phyloP scores from a whole-genome alignment of 768 basidiomycete genomes.

The Lentinus brumalis region DNA sequence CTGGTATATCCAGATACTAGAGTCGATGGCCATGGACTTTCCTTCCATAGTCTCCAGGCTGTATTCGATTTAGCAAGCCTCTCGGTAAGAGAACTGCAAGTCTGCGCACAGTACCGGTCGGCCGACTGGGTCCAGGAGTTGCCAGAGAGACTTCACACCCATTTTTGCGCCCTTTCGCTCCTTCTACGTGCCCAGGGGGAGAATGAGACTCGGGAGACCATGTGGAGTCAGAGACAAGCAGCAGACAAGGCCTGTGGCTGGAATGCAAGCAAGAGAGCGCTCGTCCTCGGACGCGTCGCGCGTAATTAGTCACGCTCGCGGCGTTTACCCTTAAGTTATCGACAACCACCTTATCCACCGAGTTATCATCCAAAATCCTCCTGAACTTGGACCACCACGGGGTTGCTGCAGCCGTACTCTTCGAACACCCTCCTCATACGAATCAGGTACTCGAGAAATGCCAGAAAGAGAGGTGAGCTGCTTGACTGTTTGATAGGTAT shows the following conservation, averaged over 20 bases:
- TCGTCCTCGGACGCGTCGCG: slow-evolving; percentile 16
- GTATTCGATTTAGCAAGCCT: not conserved
- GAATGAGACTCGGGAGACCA: not conserved
- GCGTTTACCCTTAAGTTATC: not conserved
- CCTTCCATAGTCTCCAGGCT: slow-evolving; percentile 95
- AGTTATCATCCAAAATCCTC: not conserved
- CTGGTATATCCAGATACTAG: slow-evolving; percentile 99
- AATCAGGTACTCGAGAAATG: not conserved
- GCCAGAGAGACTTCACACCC: slow-evolving; percentile 99
- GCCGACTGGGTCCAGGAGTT: slow-evolving; percentile 87
- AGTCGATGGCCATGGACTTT: slow-evolving; percentile 96
- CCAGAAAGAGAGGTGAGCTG: slow-evolving; percentile 14
- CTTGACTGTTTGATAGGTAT: too few relatives aligned
- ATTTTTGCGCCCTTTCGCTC: slow-evolving; percentile 40
- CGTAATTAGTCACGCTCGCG: slow-evolving; percentile 15
- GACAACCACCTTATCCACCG: too few relatives aligned
- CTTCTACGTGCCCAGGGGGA: not conserved
- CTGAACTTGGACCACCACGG: slow-evolving; percentile 3
- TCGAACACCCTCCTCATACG: not conserved
- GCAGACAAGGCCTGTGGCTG: not conserved
- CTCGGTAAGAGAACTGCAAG: not conserved
- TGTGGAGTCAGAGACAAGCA: slow-evolving; percentile 7
- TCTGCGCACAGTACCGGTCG: slow-evolving; percentile 83
- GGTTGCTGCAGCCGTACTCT: not conserved
- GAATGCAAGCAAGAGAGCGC: not conserved